Percentiles rank a stretch among this genome's conserved stretches.
Evolutionary conservation across 1,284 basidiomycete species (phyloP).

Genomic region (Cryptococcus deneoformans): DNA sequence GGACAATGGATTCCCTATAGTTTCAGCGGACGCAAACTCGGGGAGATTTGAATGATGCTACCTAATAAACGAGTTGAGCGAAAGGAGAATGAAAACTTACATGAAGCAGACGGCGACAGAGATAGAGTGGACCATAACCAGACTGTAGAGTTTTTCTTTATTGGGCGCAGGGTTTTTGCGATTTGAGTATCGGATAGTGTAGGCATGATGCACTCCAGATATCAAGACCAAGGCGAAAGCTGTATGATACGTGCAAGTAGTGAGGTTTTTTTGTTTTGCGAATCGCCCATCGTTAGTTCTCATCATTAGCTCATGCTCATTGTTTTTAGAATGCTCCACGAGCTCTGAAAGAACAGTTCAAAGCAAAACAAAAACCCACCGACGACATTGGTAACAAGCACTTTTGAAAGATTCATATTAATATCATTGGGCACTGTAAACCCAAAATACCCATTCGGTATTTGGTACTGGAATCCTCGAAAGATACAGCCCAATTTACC

Average conservation of each 20-base stretch:
- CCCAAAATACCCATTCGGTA: constrained; percentile 33
- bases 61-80: background rate
- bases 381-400: constrained; percentile 22
- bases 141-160: constrained; percentile 31
- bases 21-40: too few relatives aligned
- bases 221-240: constrained; percentile 31
- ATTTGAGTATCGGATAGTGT: constrained; percentile 35
- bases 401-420: constrained; percentile 23
- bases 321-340: background rate
- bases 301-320: background rate
- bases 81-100: constrained; percentile 5
- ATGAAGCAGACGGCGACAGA: constrained; percentile 30
- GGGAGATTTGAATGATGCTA: background rate
- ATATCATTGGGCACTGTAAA: constrained; percentile 33
- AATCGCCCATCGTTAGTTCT: background rate
- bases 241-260: background rate
- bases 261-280: background rate
- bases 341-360: too few relatives aligned
- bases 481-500: constrained; percentile 31
- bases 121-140: constrained; percentile 31
- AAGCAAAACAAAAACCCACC: constrained; percentile 6
- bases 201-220: constrained; percentile 29
- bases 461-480: constrained; percentile 32
- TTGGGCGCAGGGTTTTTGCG: constrained; percentile 25
- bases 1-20: too few relatives aligned